Evolutionary conservation across 148 eudicot species (phyloP), one percentile per base, ranked within the genome.

Genomic region (Vaccinium myrtillus): DNA sequence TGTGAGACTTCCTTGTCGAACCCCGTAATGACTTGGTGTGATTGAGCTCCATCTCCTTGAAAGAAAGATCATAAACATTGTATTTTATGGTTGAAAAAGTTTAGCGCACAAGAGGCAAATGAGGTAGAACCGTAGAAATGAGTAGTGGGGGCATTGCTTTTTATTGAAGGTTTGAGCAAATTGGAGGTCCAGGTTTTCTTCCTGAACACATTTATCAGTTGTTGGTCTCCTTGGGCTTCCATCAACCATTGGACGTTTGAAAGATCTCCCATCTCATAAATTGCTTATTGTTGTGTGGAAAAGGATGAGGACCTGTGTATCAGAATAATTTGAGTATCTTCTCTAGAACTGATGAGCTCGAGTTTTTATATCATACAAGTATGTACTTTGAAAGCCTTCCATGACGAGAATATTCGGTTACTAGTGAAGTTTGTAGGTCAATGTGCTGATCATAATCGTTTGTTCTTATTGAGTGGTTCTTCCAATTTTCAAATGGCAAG

Each of bases 1-100:
- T 82, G 30, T 93, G 85, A 90, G 81, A 73, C 80, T 8, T 75
- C 48, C 69, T 13, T 30, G 23, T 61, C 48, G 32, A 81, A 23
- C 21, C 30, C 54, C 84, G n/a, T 74, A 5, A 71, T 0, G 27
- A 55, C 30, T 51, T 46, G 75, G 58, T 81, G 79, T 12, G 21
- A 54, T 43, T 49, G 69, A 65, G 63, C 74, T 69, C 36, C 50
- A 63, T 56, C 61, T 27, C 4, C 46, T 19, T 27, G 51, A 43
- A 23, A 63, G 53, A 75, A 23, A 63, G 53, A 18, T 27, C n/a
- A 25, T 9, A 43, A 43, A 27, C 79, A 49, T 30, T 49, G 25
- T 58, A 13, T 43, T 2, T 78, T 36, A 21, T 30, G 10, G 65
- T 83, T 77, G 39, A 27, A 30, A 30, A 46, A 51, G 15, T 58